phyloP scores from a whole-genome alignment of 208 protist species.

The Crithidia brevicula region DNA sequence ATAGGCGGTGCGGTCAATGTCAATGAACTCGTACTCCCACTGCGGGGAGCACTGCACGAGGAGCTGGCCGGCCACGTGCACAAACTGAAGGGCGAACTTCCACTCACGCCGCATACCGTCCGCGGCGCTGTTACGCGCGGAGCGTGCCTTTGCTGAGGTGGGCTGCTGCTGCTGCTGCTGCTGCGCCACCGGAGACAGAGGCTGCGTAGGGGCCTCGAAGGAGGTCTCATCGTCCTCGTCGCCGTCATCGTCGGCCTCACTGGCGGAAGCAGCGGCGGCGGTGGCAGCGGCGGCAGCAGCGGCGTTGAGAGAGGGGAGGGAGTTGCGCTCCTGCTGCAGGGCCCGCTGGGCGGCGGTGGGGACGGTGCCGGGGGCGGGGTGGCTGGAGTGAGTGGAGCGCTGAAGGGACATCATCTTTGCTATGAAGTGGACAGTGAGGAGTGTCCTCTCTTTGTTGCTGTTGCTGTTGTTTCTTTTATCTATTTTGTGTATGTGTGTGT shows the following conservation, averaged over 20 bases:
- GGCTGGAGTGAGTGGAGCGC: background rate
- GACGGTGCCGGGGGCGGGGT: slow-evolving; percentile 11
- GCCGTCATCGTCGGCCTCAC: background rate
- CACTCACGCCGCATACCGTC: slow-evolving; percentile 90
- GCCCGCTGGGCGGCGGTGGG: slow-evolving; percentile 26
- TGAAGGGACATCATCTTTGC: slow-evolving; percentile 13
- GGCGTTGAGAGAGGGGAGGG: background rate
- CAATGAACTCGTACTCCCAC: slow-evolving; percentile 88
- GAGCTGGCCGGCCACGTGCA: slow-evolving; percentile 69
- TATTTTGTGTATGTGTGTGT: too few relatives aligned
- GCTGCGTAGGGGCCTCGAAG: background rate
- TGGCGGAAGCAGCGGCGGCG: slow-evolving; percentile 1
- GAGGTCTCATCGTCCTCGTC: background rate
- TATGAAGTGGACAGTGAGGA: too few relatives aligned
- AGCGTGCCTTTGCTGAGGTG: background rate
- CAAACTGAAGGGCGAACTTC: slow-evolving; percentile 83
- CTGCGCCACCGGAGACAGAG: background rate
- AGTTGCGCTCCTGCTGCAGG: slow-evolving; percentile 17
- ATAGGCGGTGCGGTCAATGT: slow-evolving; percentile 50
- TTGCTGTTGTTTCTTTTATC: too few relatives aligned
- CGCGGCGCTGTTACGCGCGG: slow-evolving; percentile 11
- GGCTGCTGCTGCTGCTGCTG: background rate
- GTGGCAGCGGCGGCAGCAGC: background rate
- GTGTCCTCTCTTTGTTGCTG: too few relatives aligned
- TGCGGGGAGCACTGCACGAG: slow-evolving; percentile 70